Percentiles rank a stretch among this genome's conserved stretches.
phyloP scores from a whole-genome alignment of 306 rosid species.

The Ceratonia siliqua region DNA sequence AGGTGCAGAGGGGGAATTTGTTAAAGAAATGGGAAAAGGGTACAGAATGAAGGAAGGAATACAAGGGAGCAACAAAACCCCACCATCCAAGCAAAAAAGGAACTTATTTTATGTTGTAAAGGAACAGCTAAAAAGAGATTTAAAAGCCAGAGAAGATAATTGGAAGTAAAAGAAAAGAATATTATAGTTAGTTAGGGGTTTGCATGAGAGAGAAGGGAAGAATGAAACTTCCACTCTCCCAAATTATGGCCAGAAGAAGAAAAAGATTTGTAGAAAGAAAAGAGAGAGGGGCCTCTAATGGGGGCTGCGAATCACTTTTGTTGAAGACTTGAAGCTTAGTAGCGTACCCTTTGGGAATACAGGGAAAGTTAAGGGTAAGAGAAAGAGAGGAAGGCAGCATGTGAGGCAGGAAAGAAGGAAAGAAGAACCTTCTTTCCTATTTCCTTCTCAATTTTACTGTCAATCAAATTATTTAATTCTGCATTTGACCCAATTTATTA shows the following conservation, averaged over 20 bases:
- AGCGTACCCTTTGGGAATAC: not conserved
- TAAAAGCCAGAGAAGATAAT: conserved; percentile 28
- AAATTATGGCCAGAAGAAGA: conserved; percentile 6
- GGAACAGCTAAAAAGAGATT: conserved; percentile 40
- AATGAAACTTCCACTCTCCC: not conserved
- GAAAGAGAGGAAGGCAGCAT: conserved; percentile 4
- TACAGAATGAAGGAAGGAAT: conserved; percentile 53
- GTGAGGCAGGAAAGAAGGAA: not conserved
- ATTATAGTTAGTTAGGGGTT: conserved; percentile 15
- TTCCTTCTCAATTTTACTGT: not conserved
- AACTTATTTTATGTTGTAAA: conserved; percentile 42
- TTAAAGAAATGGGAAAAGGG: conserved; percentile 30
- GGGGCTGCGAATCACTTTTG: not conserved
- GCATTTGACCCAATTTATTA: not conserved
- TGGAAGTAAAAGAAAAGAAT: conserved; percentile 32
- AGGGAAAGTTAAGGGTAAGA: conserved; percentile 8
- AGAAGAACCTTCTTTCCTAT: conserved; percentile 6
- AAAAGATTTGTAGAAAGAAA: not conserved
- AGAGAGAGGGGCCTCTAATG: not conserved
- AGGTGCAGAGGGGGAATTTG: conserved; percentile 33
- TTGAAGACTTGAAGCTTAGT: not conserved
- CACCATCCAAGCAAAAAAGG: conserved; percentile 56
- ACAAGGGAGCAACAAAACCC: conserved; percentile 57
- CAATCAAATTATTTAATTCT: not conserved
- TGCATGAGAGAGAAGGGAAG: not conserved